A percentile compares a stretch with the other conserved stretches of the same genome.
Evolutionary conservation across 2,329 filamentous ascomycete species (phyloP).

Genomic region (Tetracladium maxilliforme): DNA sequence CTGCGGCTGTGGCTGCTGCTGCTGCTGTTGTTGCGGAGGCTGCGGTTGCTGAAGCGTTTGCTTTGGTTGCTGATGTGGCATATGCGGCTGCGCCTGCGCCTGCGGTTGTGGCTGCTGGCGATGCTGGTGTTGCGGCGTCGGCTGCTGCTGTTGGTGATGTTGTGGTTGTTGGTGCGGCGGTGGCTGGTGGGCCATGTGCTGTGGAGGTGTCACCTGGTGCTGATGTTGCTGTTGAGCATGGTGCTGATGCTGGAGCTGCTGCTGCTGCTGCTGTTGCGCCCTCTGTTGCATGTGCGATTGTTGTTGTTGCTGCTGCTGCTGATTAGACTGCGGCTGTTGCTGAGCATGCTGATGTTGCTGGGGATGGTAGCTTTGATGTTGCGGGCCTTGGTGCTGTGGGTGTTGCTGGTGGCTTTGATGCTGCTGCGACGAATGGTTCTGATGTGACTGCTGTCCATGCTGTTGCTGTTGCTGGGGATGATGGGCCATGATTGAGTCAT

Average conservation of each 20-base stretch:
- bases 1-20: conserved; percentile 3
- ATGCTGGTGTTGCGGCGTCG: not conserved
- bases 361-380: conserved; percentile 9
- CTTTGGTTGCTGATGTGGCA: conserved; percentile 8
- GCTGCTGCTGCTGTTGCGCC: conserved; percentile 15
- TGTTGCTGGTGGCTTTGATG: conserved; percentile 13
- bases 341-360: conserved; percentile 16
- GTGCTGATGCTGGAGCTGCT: conserved; percentile 14
- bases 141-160: conserved; percentile 4
- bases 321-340: conserved; percentile 14
- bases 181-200: conserved; percentile 9
- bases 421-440: conserved; percentile 16
- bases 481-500: too few species aligned
- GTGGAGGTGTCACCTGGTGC: conserved; percentile 13
- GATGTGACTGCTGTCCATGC: conserved; percentile 11
- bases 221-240: conserved; percentile 12
- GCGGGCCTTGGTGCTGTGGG: conserved; percentile 14
- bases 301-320: conserved; percentile 12
- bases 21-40: conserved; percentile 11
- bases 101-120: conserved; percentile 2
- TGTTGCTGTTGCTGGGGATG: too few species aligned
- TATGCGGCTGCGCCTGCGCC: conserved; percentile 9
- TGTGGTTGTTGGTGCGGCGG: conserved; percentile 12
- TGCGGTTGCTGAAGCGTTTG: conserved; percentile 1
- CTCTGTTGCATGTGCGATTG: conserved; percentile 13